Conservation (phyloP, 106 monocot species). For the Acorus gramineus region DNA sequence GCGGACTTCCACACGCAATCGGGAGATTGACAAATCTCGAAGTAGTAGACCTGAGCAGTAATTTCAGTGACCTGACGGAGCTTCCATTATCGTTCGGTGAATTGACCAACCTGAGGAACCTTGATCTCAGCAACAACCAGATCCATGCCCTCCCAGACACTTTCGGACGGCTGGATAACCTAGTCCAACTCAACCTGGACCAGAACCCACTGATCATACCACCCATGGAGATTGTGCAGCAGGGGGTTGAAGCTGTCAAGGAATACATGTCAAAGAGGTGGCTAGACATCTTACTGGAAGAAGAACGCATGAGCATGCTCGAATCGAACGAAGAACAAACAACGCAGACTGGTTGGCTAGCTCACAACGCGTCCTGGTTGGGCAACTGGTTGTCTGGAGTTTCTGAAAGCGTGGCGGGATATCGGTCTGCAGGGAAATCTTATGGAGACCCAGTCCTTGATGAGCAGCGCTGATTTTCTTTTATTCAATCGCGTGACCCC, state of each 20-base stretch:
- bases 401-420: conserved; percentile 39
- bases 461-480: conserved; percentile 16
- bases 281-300: conserved; percentile 34
- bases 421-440: conserved; percentile 29
- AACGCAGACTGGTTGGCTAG: conserved; percentile 35
- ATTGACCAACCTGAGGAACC: conserved; percentile 57
- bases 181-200: conserved; percentile 61
- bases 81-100: conserved; percentile 73
- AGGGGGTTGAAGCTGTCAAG: conserved; percentile 53
- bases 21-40: conserved; percentile 70
- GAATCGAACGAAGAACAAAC: conserved; percentile 17
- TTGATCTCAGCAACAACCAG: conserved; percentile 92
- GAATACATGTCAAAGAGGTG: conserved; percentile 57
- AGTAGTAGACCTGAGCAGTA: conserved; percentile 66
- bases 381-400: conserved; percentile 33
- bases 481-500: conserved; percentile 14
- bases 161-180: conserved; percentile 58
- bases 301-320: conserved; percentile 28
- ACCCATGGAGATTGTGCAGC: conserved; percentile 44
- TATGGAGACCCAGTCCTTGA: conserved; percentile 51
- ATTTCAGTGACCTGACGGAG: conserved; percentile 71
- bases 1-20: conserved; percentile 54
- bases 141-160: conserved; percentile 68
- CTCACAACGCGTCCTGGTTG: conserved; percentile 46
- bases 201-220: conserved; percentile 66